Base-by-base conservation (phyloP, 2,329 filamentous ascomycete genomes). In the Nigrospora osmanthi region DNA sequence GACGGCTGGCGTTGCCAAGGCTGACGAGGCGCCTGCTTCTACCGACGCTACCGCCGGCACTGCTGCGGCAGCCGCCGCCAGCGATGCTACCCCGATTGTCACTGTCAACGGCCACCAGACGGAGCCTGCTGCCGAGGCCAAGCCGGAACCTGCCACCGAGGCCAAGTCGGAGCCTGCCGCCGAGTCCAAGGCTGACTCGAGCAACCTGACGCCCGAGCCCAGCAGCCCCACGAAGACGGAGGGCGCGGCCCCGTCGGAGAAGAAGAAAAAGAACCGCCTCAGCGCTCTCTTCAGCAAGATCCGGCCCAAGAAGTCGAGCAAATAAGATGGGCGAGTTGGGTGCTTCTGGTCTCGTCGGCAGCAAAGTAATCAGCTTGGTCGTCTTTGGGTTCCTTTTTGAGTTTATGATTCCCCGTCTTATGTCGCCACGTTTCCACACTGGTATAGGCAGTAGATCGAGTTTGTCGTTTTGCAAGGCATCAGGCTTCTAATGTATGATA, bases 191-290 rank as follows among this genome's bases (percentile, higher is more conserved):
- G 19, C 45, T 37, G 32, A 40, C 38, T 23, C 35, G 17, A 32
- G 32, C 28, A 40, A 37, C n/a, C 32, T 36, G 14, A 23, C 40
- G 14, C 40, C 15, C 48, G 41, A 53, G 38, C 12, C 33, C 50
- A 28, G 23, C 12, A 42, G 40, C 16, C 40, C 48, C 14, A 51
- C 32, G 44, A 50, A 47, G 35, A 34, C 50, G 6, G 39, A 51
- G 31, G 54, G 52, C 13, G 59, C 59, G 50, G 62, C 65, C 40
- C 62, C 66, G 16, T 69, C 43, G 35, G 47, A 49, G 7, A 46
- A 68, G 56, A 73, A 72, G 61, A 71, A 67, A 54, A 68, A 69
- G 57, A 62, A 65, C 51, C 58, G 68, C 30, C 48, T 65, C 30
- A 72, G 69, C 52, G 62, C 61, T 17, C 63, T 71, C 49, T 71